Evolutionary conservation across 2,329 filamentous ascomycete species (phyloP), one percentile per base, ranked within the genome.

Genomic region (Aureobasidium zeae): DNA sequence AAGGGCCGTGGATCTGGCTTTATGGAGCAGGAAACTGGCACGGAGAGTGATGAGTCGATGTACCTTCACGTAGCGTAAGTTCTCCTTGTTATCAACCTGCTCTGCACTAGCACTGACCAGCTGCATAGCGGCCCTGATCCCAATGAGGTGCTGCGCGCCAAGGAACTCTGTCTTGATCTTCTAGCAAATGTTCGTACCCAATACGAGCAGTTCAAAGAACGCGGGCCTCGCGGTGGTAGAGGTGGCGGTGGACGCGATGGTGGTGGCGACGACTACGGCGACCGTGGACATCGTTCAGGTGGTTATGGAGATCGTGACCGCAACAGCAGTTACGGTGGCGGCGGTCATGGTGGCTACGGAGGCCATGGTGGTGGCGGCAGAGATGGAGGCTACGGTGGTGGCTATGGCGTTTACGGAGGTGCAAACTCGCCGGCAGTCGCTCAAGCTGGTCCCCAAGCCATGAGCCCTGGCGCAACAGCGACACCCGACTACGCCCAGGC

Each of bases 1-100:
- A 98, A 98, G 63, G 91, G 91, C 13, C 86, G 85, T 51, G 88
- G 88, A 28, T 96, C 88, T 42, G 91, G 91, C 11, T 98, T 94
- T 60, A 80, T 94, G 57, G 91, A 98, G 62, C 79, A 82, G 34
- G 78, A 82, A 22, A 93, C 87, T n/a, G 84, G 85, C 51, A 76
- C 72, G 30, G 91, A 98, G 65, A 94, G 86, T 52, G 89, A 98
- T 35, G 89, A 96, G 60, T 78, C 86, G 2, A 96, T 98, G 87
- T 96, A 87, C 59, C 73, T 98, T 33, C 88, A 96, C 63, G 88
- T 96, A 52, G 85, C 91, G 83, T 93, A 73, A 62, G 83, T 73
- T 20, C 11, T 7, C 6, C 4, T 16, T n/a, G n/a, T 49, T 54
- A 17, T 29, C 7, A 19, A 38, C 8, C 4, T 2, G 5, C 15